Conservation (phyloP, 1,139 yeast genomes). For the Entelexis paramagnoliae region DNA sequence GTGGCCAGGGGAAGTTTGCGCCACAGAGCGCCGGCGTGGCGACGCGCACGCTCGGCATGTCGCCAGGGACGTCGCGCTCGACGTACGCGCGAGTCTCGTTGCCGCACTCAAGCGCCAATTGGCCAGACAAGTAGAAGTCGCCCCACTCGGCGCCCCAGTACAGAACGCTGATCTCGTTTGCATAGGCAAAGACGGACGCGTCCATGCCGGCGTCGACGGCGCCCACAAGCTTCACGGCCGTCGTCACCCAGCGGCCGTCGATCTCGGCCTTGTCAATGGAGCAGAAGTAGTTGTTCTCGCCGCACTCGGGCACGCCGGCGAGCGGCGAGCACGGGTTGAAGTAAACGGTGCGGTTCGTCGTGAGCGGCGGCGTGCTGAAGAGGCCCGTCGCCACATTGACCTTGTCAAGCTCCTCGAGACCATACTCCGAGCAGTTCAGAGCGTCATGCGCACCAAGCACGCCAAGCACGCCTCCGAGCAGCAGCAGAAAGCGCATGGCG, state of each 20-base stretch:
- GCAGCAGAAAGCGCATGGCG: too few relatives aligned
- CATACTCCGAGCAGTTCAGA: background rate
- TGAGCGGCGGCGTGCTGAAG: constrained; percentile 69
- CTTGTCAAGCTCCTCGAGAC: background rate
- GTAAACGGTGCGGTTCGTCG: constrained; percentile 53
- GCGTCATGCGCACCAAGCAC: too few relatives aligned
- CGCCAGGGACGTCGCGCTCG: background rate
- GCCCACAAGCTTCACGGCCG: too few relatives aligned
- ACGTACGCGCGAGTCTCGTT: background rate
- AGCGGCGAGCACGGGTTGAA: constrained; percentile 54
- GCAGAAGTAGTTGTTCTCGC: constrained; percentile 51
- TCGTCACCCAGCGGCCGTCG: background rate
- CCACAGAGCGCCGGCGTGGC: background rate
- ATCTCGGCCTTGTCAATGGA: background rate
- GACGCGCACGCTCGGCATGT: background rate
- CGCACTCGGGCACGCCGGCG: constrained; percentile 43
- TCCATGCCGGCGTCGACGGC: background rate
- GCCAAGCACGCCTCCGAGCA: too few relatives aligned
- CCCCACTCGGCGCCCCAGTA: background rate
- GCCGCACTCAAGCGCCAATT: background rate
- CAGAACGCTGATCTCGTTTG: background rate
- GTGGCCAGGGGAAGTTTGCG: background rate
- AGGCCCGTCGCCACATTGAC: background rate
- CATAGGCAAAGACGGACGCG: background rate
- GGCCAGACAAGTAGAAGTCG: background rate